Base-by-base conservation (phyloP, 352 stramenopile species). In the Achlya hypogyna region DNA sequence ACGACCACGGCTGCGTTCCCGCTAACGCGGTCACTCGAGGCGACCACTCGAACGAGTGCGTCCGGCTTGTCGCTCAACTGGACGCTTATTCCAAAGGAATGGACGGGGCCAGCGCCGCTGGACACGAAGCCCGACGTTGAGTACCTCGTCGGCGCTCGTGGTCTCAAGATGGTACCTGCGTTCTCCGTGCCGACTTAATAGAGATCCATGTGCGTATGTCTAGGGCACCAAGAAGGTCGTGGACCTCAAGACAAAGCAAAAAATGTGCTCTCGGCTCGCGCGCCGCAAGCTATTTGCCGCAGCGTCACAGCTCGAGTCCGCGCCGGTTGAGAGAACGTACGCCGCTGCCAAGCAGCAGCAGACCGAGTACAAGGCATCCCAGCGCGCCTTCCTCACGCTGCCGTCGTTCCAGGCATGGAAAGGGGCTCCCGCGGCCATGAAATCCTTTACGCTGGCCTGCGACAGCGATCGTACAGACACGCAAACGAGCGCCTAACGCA, bases 161-260 rank as follows among this genome's bases (percentile, higher is more conserved):
- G 54, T 5, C 29, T 63, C 14, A 63, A 63, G 35, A 63, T 63
- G 54, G 54, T 63, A 51, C 8, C 16, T 12, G 18, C 49, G 49
- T 16, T 2, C 1, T 59, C 51, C 10, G 5, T 56, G 4, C n/a
- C 16, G 6, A 56, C 34, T 42, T 42, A 14, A 42, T 42, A 6
- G 34, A 6, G 28, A 56, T 56, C 49, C 4, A 27, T 32, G 16
- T n/a, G 20, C 12, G n/a, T 27, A 20, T 58, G 1, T n/a, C 1
- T 31, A 63, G 54, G 54, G 54, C 6, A 34, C 54, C 32, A 63
- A 63, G 54, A 63, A 63, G 45, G 27, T 28, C 1, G 22, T 63
- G 18, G 35, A 63, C 28, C 29, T 28, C 35, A 12, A 18, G 18
- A n/a, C 34, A 12, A 63, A 63, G 22, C 34, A 35, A 51, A 63